These are phyloP conservation scores for Leccinum barrowsii DNA, from an alignment of 768 basidiomycete genomes.

Conservation along the genomic window DNA sequence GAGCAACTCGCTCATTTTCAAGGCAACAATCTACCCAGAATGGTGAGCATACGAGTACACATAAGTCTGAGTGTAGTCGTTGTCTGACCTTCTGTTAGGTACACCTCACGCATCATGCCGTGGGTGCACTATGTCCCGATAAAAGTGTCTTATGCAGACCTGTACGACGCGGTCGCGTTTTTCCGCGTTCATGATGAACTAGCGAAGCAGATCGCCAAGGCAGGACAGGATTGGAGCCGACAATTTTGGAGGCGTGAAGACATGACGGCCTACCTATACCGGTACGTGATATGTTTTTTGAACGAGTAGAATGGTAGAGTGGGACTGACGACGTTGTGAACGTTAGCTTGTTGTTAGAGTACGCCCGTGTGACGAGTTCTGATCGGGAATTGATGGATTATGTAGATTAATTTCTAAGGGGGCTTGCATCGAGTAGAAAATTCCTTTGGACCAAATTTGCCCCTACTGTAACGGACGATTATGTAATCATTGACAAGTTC, in stretches of 20 bases:
- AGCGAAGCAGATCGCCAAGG: conserved; percentile 51
- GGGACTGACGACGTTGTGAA: background rate
- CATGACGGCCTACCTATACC: conserved; percentile 53
- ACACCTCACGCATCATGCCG: conserved; percentile 51
- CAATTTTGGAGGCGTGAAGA: conserved; percentile 60
- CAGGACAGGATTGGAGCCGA: conserved; percentile 56
- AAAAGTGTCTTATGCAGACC: conserved; percentile 59
- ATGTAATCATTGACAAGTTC: no score
- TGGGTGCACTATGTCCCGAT: conserved; percentile 79
- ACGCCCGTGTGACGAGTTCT: conserved; percentile 46
- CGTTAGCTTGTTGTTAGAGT: conserved; percentile 51
- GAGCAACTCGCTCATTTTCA: conserved; percentile 61
- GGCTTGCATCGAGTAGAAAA: no score
- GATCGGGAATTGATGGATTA: conserved; percentile 45
- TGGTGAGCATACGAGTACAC: conserved; percentile 40
- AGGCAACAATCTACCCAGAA: conserved; percentile 70
- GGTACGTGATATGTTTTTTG: conserved; percentile 33
- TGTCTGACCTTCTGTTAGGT: conserved; percentile 36
- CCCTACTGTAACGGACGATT: no score
- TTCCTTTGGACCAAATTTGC: no score
- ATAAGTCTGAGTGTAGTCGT: background rate
- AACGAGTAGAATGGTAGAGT: background rate
- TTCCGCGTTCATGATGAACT: conserved; percentile 67
- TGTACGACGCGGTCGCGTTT: conserved; percentile 70
- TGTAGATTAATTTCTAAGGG: background rate